Base-by-base conservation (phyloP, 2,329 filamentous ascomycete genomes). In the Aspergillus nomiae region DNA sequence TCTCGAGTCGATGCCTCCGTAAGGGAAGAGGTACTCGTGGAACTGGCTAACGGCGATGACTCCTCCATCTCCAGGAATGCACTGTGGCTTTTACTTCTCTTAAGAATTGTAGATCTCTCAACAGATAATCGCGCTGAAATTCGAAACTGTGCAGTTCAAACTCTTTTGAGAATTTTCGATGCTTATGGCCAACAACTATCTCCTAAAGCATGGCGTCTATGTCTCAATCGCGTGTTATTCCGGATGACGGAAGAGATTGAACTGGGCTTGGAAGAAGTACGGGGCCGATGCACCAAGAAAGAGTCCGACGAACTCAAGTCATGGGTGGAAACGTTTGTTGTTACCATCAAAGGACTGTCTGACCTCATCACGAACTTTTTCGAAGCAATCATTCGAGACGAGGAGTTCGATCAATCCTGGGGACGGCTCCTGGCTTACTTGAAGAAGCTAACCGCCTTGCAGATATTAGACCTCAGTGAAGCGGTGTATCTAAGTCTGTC, bases 91-190 rank as follows among this genome's bases (percentile, higher is more conserved):
- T 58, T 77, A 57, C 78, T 83, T 55, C 77, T 73, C 45, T 62
- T 77, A 30, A 74, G 70, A 12, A 78, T 79, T 24, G 76, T 79
- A 26, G 74, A 77, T 65, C 70, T 81, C 24, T 75, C 75, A 16
- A 76, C 74, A n/a, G 78, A 82, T 65, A 71, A 65, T 60, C 76
- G 80, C 56, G 53, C 67, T 50, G 79, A 82, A 65, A 75, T 70
- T 21, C 73, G 80, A 55, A 81, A 81, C 84, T 87, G 87, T 64
- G 92, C 94, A 1, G 91, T 97, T 26, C 94, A 97, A 75, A 97
- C 94, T 0, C 81, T 98, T 4, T 85, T 97, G 61, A 87, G 93
- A 53, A 97, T 98, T 24, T 93, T 98, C 66, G 93, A 97, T 74
- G 93, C 92, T 1, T 96, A 96, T 66, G 92, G 92, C 12, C 90